Evolutionary conservation across 1,284 basidiomycete genomes (phyloP), one percentile per base, ranked within the genome.

Genomic region (Naganishia albida): DNA sequence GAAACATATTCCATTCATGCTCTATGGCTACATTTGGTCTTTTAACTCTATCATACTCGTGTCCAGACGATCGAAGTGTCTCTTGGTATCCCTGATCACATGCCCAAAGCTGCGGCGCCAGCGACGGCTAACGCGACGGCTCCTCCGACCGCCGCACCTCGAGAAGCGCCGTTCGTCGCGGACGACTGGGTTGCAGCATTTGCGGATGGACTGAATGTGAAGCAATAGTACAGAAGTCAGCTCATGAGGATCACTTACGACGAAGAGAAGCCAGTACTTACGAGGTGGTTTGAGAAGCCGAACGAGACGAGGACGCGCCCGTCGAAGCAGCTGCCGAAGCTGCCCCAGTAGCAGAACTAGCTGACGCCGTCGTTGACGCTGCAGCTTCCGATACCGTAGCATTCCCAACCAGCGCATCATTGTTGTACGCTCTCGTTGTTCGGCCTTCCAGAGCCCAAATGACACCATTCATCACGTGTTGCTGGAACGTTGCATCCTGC

Each of bases 381-480:
- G 56, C 43, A 15, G 26, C 38, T 25, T 49, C 30, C 12, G 12
- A 39, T 13, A 39, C 25, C 7, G 56, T 42, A 34, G 49, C 69
- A 64, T 75, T 76, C 12, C 77, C 77, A 26, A 80, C 74, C 3
- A 78, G 13, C 15, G 64, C 64, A 3, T 75, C 75, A 1, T 70
- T 69, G 26, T 74, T 73, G 70, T 75, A 78, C 6, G 77, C 74
- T 43, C 68, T 67, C 2, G 78, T 80, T 7, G 74, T 87, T 48
- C 69, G 74, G 3, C 77, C 83, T 67, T 85, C 82, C 28, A 90
- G 75, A 1, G 84, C 81, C 89, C 89, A 91, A 3, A 79, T 82
- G 34, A 91, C 83, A 0, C 88, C 89, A n/a, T 85, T 86, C 69
- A 87, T 81, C 42, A 91, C 81, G 78, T 92, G 89, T 1, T 81